Evolutionary conservation across 495 filamentous ascomycete species (phyloP).

Genomic region (Xanthoparmelia taractica): DNA sequence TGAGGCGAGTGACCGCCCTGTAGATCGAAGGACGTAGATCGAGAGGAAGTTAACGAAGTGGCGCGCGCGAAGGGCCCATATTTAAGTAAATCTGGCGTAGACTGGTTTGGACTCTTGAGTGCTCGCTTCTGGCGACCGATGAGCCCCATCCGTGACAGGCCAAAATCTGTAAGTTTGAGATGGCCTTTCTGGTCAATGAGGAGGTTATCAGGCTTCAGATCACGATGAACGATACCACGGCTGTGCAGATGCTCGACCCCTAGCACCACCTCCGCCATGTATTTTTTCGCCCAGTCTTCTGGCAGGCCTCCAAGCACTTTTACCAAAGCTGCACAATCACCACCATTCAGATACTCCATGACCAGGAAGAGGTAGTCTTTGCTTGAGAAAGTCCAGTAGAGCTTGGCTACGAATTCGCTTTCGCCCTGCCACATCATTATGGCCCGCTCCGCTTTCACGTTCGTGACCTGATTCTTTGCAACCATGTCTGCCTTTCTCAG

Average conservation of each 20-base stretch:
- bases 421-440: slow-evolving; percentile 99
- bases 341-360: slow-evolving; percentile 98
- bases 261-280: slow-evolving; percentile 89
- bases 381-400: slow-evolving; percentile 99
- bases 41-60: slow-evolving; percentile 79
- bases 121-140: slow-evolving; percentile 93
- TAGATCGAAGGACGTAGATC: slow-evolving; percentile 93
- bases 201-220: slow-evolving; percentile 94
- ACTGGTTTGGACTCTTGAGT: slow-evolving; percentile 70
- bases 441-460: slow-evolving; percentile 96
- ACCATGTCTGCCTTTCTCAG: slow-evolving; percentile 99
- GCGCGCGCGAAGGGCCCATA: slow-evolving; percentile 83
- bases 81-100: slow-evolving; percentile 83
- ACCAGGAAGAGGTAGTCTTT: slow-evolving; percentile 98
- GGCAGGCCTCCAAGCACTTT: slow-evolving; percentile 84
- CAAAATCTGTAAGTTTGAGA: slow-evolving; percentile 95
- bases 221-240: slow-evolving; percentile 89
- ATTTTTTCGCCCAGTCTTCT: slow-evolving; percentile 97
- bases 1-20: slow-evolving; percentile 70
- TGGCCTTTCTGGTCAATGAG: slow-evolving; percentile 96
- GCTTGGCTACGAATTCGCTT: slow-evolving; percentile 96
- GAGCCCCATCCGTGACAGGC: slow-evolving; percentile 92
- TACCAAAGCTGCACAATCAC: slow-evolving; percentile 92
- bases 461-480: slow-evolving; percentile 98
- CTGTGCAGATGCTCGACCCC: slow-evolving; percentile 93